Evolutionary conservation across 2,329 filamentous ascomycete species (phyloP), one percentile per base, ranked within the genome.

Genomic region (Colletotrichum sp.): DNA sequence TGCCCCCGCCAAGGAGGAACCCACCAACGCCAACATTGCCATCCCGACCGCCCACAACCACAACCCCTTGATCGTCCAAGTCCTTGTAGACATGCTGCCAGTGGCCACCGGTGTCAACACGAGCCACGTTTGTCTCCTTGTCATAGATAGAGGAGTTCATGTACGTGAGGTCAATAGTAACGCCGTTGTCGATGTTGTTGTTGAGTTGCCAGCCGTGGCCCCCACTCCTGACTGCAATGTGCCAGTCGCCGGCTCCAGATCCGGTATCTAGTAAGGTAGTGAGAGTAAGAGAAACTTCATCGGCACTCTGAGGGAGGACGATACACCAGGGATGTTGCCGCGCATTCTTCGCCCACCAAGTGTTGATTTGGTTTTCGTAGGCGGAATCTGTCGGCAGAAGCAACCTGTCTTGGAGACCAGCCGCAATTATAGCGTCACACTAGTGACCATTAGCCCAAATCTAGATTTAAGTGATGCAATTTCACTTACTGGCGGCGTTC

Each of bases 181-280:
- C 72, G 51, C 80, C 81, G 9, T 78, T 55, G 8, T 79, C 70
- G 43, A 81, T 74, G 34, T 79, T 82, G 47, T 47, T 64, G 18
- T 64, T 64, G 16, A 47, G 15, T 85, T 86, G n/a, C 84, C 84
- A 1, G 81, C 78, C 75, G 83, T 83, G 3, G 82, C 80, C 88
- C 27, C 87, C 88, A 73, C 87, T 86, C 55, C 86, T 84, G n/a
- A 87, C 81, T 4, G 87, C 87, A 71, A 90, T 87, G 47, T 79
- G 77, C 78, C 80, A 82, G 58, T 81, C 73, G 1, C 77, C 76
- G 1, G 77, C 76, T 9, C 78, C 78, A 16, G 75, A 59, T 16
- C 77, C 76, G n/a, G 70, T 66, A n/a, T 47, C 51, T 4, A 27
- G 15, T 12, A 78, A 70, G 9, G 74, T 24, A 13, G 29, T 69